Evolutionary conservation across 2,329 filamentous ascomycete genomes (phyloP), one percentile per base, ranked within the genome.

Genomic region (Scytalidium sp.): DNA sequence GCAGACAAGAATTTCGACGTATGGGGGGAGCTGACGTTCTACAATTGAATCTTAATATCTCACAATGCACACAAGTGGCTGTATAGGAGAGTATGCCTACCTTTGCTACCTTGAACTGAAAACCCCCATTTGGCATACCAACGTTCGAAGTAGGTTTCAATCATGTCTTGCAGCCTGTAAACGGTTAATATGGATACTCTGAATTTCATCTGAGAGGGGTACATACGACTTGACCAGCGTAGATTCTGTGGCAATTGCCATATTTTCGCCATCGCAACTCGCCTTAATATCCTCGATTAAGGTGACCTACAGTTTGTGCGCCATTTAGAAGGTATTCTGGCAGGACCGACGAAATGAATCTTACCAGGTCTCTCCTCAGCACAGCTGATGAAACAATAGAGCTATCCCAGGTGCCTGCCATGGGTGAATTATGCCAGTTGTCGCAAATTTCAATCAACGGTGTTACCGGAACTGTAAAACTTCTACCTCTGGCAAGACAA

Each of bases 301-400:
- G 13, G 73, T 74, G 45, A 81, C 76, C 76, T 79, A 44, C 2
- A 23, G 51, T 22, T 50, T 47, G 32, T 15, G n/a, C 48, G 36
- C 17, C 10, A 20, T 47, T n/a, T 7, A 52, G 50, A 3, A 2
- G 8, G n/a, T 36, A 17, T 3, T 23, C 19, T 43, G 25, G 15
- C 19, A 46, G 11, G 7, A 3, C 23, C 8, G 15, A 23, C n/a
- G 3, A 27, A 15, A 10, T 6, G 9, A 49, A 22, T 61, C 73
- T 50, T 66, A 83, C 83, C 49, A 90, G 63, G 58, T 89, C 83
- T 60, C 86, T 74, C 47, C 86, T 75, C 9, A 90, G 67, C 3
- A 88, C 83, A 0, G 85, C 83, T 70, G 88, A 87, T 0, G 85
- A 89, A 15, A 87, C 79, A 45, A 89, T 71, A n/a, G 85, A 82